Base-by-base conservation (phyloP, 2,329 filamentous ascomycete genomes). In the Zelopaecilomyces penicillatus region DNA sequence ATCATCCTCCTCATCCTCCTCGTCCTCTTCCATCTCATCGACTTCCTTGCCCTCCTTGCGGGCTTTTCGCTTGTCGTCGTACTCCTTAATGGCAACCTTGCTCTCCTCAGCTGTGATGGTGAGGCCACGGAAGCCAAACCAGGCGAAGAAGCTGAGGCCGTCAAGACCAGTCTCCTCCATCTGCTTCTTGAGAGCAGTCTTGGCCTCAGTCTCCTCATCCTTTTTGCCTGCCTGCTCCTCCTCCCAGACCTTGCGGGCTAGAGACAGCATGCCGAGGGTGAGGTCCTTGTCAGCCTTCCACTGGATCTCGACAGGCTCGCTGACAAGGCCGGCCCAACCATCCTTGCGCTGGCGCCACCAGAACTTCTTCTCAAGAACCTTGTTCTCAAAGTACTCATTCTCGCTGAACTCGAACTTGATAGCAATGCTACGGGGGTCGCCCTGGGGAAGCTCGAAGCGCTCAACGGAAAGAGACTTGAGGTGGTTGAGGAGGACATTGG, bases 351-450 rank as follows among this genome's bases (percentile, higher is more conserved):
- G 76, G 53, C 90, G 82, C 74, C 83, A 88, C 78, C 83, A 91
- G 68, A 97, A 95, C 61, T 85, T 87, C 82, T 97, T 97, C 69
- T 91, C 85, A 40, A 97, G 68, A 43, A 82, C 76, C 44, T 69
- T 74, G 68, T 95, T 76, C 61, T 82, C 76, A 57, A 97, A 95
- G 70, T 83, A 82, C 41, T 88, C 81, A 67, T 97, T 97, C 51
- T 82, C 76, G 48, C 67, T 68, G 66, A 95, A 95, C 57, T 86
- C 82, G 59, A 93, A 88, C 50, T 70, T 81, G 71, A 95, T 78
- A 49, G 75, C 70, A 56, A 97, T 64, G 67, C 82, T 89, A 63
- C 89, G 82, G 26, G 91, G 91, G 59, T 93, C 86, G 58, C 86
- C 87, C 49, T 68, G 59, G 51, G 80, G 76, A 40, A 94, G 74